Percentiles rank a stretch among this genome's conserved stretches.
phyloP scores from a whole-genome alignment of 768 basidiomycete species.

The Mycena sanguinolenta region DNA sequence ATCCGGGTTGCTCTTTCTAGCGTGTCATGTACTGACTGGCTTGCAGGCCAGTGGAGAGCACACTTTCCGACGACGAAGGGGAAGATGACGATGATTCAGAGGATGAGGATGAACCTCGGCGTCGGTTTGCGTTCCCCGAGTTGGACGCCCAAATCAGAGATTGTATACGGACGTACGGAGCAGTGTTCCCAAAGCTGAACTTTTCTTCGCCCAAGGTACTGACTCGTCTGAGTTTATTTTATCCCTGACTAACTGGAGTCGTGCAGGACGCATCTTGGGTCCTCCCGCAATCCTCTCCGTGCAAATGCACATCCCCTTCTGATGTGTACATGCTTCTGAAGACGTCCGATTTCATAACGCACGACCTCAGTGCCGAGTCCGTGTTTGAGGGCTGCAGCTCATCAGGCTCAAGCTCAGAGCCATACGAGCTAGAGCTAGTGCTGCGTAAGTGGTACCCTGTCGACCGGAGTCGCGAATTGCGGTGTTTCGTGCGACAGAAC shows the following conservation, averaged over 20 bases:
- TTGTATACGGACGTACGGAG: constrained; percentile 77
- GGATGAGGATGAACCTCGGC: constrained; percentile 44
- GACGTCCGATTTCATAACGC: constrained; percentile 89
- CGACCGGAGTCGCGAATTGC: constrained; percentile 85
- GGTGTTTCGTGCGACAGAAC: constrained; percentile 89
- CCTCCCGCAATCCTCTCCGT: constrained; percentile 83
- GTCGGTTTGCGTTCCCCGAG: constrained; percentile 79
- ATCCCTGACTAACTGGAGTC: not conserved
- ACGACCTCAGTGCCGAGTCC: constrained; percentile 72
- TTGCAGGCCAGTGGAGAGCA: constrained; percentile 64
- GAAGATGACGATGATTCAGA: constrained; percentile 66
- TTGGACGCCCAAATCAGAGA: constrained; percentile 81
- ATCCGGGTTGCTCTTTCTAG: not conserved
- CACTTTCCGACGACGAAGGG: constrained; percentile 69
- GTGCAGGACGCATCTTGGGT: constrained; percentile 94
- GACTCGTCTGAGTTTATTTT: not conserved
- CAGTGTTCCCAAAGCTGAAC: constrained; percentile 96
- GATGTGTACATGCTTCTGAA: constrained; percentile 95
- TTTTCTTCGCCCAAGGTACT: constrained; percentile 95
- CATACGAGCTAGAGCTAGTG: constrained; percentile 84
- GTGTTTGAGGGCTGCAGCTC: constrained; percentile 78
- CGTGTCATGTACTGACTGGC: constrained; percentile 4
- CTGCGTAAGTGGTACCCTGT: constrained; percentile 92
- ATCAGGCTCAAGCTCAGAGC: constrained; percentile 14
- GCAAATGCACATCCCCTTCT: constrained; percentile 88